Percentiles rank a stretch among this genome's conserved stretches.
These are phyloP conservation scores for Globisporangium ultimum DNA, from an alignment of 352 stramenopile genomes.

Conservation along the genomic window DNA sequence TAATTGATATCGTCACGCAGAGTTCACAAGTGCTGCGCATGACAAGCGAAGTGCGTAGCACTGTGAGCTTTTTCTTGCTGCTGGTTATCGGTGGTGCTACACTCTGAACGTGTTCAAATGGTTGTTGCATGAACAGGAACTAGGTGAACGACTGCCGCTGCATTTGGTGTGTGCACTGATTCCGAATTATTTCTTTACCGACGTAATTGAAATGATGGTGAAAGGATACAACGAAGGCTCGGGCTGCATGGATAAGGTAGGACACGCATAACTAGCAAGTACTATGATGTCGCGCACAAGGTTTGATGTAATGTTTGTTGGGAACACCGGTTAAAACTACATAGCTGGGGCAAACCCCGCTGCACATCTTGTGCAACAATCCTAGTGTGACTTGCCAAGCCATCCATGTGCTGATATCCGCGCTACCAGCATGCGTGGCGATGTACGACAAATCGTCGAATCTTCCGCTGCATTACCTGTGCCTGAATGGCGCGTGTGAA, in stretches of 20 bases:
- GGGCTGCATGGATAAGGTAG: slow-evolving; percentile 40
- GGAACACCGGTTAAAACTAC: neutral
- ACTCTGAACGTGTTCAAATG: neutral
- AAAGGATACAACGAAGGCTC: slow-evolving; percentile 30
- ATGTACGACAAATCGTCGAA: slow-evolving; percentile 42
- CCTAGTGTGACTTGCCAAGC: slow-evolving; percentile 38
- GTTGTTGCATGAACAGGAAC: neutral
- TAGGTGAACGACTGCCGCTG: slow-evolving; percentile 46
- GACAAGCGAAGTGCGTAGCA: slow-evolving; percentile 22
- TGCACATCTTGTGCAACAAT: slow-evolving; percentile 56
- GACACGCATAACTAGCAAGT: neutral
- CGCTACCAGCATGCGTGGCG: slow-evolving; percentile 25
- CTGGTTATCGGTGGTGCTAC: neutral
- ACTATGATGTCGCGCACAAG: no score
- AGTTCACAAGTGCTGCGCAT: slow-evolving; percentile 26
- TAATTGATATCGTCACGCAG: slow-evolving; percentile 32
- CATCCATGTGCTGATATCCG: slow-evolving; percentile 26
- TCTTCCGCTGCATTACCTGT: slow-evolving; percentile 53
- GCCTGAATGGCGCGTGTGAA: slow-evolving; percentile 35
- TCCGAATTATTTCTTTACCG: slow-evolving; percentile 48
- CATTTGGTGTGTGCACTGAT: slow-evolving; percentile 48
- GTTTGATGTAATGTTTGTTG: neutral
- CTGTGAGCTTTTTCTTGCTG: neutral
- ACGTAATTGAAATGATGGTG: slow-evolving; percentile 53
- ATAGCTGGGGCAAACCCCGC: slow-evolving; percentile 37